These are phyloP conservation scores for Penicillium sp. DNA, from an alignment of 2,329 filamentous ascomycete species.

Conservation along the genomic window DNA sequence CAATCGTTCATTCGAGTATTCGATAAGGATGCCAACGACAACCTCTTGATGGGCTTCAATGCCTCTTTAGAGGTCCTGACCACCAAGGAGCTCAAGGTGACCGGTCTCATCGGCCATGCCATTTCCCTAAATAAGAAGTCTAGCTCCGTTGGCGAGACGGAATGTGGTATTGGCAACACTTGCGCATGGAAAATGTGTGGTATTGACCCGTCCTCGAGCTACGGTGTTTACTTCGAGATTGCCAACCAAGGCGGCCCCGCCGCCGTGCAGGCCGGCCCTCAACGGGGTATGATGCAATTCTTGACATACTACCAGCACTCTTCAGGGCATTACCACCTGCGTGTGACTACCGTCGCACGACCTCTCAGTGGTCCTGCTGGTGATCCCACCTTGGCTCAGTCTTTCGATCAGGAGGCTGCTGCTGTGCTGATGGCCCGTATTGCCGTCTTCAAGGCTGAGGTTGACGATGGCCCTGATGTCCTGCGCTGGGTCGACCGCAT, in stretches of 20 bases:
- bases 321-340: slow-evolving; percentile 91
- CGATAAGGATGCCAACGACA: slow-evolving; percentile 93
- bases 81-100: slow-evolving; percentile 97
- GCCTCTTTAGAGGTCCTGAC: slow-evolving; percentile 93
- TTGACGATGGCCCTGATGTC: slow-evolving; percentile 97
- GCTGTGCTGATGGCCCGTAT: slow-evolving; percentile 99
- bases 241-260: slow-evolving; percentile 87
- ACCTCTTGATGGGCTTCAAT: slow-evolving; percentile 97
- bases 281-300: slow-evolving; percentile 97
- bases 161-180: slow-evolving; percentile 97
- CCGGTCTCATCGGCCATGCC: slow-evolving; percentile 93
- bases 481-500: slow-evolving; percentile 97
- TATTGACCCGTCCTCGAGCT: slow-evolving; percentile 90
- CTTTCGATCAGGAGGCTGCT: slow-evolving; percentile 96
- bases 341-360: slow-evolving; percentile 90
- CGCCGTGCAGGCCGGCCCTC: slow-evolving; percentile 80
- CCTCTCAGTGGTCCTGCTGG: slow-evolving; percentile 91
- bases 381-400: slow-evolving; percentile 92
- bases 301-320: slow-evolving; percentile 98
- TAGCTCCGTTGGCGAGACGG: slow-evolving; percentile 92
- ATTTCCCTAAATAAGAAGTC: slow-evolving; percentile 98
- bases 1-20: slow-evolving; percentile 97
- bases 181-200: slow-evolving; percentile 99
- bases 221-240: slow-evolving; percentile 97
- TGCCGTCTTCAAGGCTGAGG: slow-evolving; percentile 97